Evolutionary conservation across 305 asterid species (phyloP).

Genomic region (Salvia sclarea): DNA sequence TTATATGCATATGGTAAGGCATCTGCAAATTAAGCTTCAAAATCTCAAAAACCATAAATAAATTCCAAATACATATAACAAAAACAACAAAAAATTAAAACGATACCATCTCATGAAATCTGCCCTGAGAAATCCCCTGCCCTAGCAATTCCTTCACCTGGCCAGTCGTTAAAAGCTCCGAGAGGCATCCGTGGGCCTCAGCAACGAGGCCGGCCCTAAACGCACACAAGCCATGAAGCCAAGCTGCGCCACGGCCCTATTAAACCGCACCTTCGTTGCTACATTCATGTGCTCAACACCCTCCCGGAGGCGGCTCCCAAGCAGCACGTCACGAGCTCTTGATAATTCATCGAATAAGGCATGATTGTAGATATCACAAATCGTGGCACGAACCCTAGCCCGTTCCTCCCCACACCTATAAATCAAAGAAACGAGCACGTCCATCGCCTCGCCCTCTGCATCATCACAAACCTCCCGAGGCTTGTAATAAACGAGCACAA

Average conservation of each 20-base stretch:
- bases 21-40: constrained; percentile 44
- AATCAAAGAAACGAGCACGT: constrained; percentile 66
- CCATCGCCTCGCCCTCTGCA: constrained; percentile 63
- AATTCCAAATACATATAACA: background rate
- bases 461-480: constrained; percentile 93
- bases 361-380: constrained; percentile 92
- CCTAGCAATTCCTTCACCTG: constrained; percentile 94
- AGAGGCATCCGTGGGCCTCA: constrained; percentile 81
- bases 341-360: constrained; percentile 86
- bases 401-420: constrained; percentile 67
- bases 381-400: constrained; percentile 98
- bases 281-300: constrained; percentile 93
- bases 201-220: constrained; percentile 78
- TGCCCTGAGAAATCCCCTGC: constrained; percentile 90
- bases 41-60: constrained; percentile 4
- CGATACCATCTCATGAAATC: constrained; percentile 86
- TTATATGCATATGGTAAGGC: constrained; percentile 99
- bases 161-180: constrained; percentile 92
- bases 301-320: constrained; percentile 97
- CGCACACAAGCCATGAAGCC: constrained; percentile 91
- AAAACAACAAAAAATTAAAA: background rate
- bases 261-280: constrained; percentile 84
- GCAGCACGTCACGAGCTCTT: constrained; percentile 77
- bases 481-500: constrained; percentile 85
- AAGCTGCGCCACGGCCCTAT: constrained; percentile 95